Percentiles rank a stretch among this genome's conserved stretches.
These are phyloP conservation scores for Wickerhamomyces sp. DNA, from an alignment of 1,139 yeast genomes.

Conservation along the genomic window DNA sequence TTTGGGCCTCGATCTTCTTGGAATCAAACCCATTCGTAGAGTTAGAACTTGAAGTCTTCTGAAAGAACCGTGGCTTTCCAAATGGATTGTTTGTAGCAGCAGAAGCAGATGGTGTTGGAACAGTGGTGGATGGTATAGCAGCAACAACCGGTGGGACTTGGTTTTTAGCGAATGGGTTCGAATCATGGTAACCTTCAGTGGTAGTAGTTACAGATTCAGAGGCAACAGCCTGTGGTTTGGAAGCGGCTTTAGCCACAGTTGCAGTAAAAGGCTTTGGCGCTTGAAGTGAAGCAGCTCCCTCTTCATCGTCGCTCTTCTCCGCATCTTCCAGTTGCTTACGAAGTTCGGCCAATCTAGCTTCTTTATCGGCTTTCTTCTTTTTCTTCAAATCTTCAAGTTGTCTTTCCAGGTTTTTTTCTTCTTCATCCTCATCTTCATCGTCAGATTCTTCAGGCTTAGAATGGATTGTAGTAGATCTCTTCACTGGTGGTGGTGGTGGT, in stretches of 20 bases:
- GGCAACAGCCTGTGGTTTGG: constrained; percentile 1
- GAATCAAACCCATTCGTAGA: constrained; percentile 12
- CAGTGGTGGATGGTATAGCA: not conserved
- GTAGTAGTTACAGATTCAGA: not conserved
- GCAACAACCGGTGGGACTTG: constrained; percentile 1
- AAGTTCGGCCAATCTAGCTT: constrained; percentile 30
- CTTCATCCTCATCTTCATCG: constrained; percentile 23
- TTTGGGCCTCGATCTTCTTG: constrained; percentile 21
- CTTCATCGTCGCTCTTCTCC: constrained; percentile 15
- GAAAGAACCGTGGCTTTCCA: constrained; percentile 16
- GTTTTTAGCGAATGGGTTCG: constrained; percentile 23
- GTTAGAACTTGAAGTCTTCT: constrained; percentile 8
- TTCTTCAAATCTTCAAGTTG: constrained; percentile 18
- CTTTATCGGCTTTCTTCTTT: constrained; percentile 27
- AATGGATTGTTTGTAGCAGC: constrained; percentile 23
- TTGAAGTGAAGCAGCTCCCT: not conserved
- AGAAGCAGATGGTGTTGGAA: constrained; percentile 7
- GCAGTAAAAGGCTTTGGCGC: constrained; percentile 11
- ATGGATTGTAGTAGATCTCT: constrained; percentile 8
- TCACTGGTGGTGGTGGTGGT: constrained; percentile 17
- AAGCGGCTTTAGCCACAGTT: constrained; percentile 1
- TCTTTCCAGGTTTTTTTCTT: constrained; percentile 16
- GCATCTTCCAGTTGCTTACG: constrained; percentile 21
- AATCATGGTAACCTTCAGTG: constrained; percentile 15
- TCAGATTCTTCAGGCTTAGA: constrained; percentile 3